A percentile compares a stretch with the other conserved stretches of the same genome.
These are phyloP conservation scores for Plasmodium cynomolgi DNA, from an alignment of 169 alveolate genomes.

Conservation along the genomic window DNA sequence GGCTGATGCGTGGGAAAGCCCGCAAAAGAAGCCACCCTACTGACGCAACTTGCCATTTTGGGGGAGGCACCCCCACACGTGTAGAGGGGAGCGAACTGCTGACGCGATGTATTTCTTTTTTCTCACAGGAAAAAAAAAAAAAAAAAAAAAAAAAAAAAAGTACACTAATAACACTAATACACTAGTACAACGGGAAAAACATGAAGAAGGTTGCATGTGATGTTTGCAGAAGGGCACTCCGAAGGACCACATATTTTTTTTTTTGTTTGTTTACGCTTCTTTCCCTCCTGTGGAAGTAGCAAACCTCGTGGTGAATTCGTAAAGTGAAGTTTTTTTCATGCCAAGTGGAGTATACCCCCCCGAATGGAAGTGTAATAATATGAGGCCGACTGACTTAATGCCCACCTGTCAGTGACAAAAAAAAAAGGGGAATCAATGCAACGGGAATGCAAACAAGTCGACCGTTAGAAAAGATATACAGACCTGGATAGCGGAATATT, in stretches of 20 bases:
- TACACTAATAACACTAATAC: not conserved
- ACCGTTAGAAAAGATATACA: not conserved
- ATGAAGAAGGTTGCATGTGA: not conserved
- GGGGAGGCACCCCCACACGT: not conserved
- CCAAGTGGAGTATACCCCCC: not conserved
- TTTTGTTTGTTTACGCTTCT: not conserved
- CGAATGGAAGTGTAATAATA: not conserved
- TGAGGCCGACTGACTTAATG: not conserved
- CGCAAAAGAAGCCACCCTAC: not conserved
- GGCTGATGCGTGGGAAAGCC: not conserved
- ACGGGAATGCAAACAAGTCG: not conserved
- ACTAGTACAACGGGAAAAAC: not conserved
- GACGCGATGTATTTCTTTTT: not conserved
- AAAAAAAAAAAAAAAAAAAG: too few relatives aligned
- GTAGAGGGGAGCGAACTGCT: not conserved
- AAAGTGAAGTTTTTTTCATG: not conserved
- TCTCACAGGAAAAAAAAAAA: not conserved
- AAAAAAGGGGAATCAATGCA: not conserved
- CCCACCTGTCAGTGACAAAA: not conserved
- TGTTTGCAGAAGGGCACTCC: not conserved
- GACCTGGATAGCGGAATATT: not conserved
- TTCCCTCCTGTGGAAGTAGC: not conserved
- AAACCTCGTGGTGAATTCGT: not conserved
- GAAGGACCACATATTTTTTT: not conserved
- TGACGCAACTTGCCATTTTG: not conserved